Conservation (phyloP, 805 yeast species). For the Zygosaccharomyces gambellarensis region DNA sequence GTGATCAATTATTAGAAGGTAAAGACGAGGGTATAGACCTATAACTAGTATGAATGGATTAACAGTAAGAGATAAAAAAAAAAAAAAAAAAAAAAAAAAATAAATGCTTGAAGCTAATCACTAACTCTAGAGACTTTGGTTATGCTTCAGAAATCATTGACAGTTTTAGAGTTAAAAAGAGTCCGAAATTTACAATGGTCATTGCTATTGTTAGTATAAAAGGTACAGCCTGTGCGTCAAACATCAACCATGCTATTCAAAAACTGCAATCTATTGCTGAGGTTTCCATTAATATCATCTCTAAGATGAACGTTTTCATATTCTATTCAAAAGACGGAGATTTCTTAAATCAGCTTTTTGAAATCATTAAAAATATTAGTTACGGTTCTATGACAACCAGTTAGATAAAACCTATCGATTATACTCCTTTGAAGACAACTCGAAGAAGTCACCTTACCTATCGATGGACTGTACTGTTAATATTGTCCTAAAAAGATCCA, state of each 20-base stretch:
- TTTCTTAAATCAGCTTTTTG: slow-evolving; percentile 41
- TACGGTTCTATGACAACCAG: slow-evolving; percentile 52
- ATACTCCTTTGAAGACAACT: slow-evolving; percentile 43
- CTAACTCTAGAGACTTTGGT: slow-evolving; percentile 37
- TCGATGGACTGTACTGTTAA: slow-evolving; percentile 47
- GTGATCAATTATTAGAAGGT: slow-evolving; percentile 23
- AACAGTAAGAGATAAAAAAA: slow-evolving; percentile 44
- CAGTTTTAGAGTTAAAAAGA: slow-evolving; percentile 51
- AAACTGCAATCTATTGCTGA: slow-evolving; percentile 50
- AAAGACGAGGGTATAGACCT: slow-evolving; percentile 45
- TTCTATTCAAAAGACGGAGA: slow-evolving; percentile 40
- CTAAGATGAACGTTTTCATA: slow-evolving; percentile 60
- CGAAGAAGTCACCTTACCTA: slow-evolving; percentile 48
- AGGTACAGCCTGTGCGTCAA: slow-evolving; percentile 63
- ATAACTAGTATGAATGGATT: slow-evolving; percentile 50
- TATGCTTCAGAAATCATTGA: slow-evolving; percentile 51
- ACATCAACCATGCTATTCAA: slow-evolving; percentile 46
- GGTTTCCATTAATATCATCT: slow-evolving; percentile 51
- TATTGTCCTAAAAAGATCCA: slow-evolving; percentile 61
- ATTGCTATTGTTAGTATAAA: slow-evolving; percentile 72
- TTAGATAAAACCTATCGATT: slow-evolving; percentile 40
- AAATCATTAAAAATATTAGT: slow-evolving; percentile 60
- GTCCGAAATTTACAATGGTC: slow-evolving; percentile 45
- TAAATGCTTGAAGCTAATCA: no score
- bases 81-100: no score